These are phyloP conservation scores for Blastobotrys aristatus DNA, from an alignment of 1,139 yeast species.

Conservation along the genomic window DNA sequence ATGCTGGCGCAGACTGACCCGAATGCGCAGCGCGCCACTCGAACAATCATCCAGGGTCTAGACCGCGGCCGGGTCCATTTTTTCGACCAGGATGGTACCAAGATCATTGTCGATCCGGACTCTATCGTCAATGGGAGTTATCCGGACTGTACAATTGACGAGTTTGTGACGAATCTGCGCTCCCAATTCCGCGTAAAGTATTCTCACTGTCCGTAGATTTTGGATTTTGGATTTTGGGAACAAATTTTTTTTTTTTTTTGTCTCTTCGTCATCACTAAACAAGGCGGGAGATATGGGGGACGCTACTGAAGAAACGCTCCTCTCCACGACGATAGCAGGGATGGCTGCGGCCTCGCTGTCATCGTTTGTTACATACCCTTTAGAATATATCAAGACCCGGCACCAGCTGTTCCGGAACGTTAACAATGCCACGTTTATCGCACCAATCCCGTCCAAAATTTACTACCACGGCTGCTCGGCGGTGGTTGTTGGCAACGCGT, in stretches of 20 bases:
- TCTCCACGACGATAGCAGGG: constrained; percentile 69
- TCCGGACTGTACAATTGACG: neutral
- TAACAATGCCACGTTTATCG: constrained; percentile 37
- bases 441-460: constrained; percentile 42
- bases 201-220: too few relatives aligned
- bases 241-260: too few relatives aligned
- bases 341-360: constrained; percentile 69
- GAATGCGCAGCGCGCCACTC: neutral
- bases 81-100: neutral
- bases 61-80: constrained; percentile 1
- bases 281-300: too few relatives aligned
- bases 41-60: neutral
- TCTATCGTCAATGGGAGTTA: neutral
- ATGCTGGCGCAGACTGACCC: neutral
- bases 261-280: too few relatives aligned
- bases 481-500: constrained; percentile 65
- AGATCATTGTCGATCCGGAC: neutral
- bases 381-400: constrained; percentile 76
- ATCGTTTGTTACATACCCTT: constrained; percentile 71
- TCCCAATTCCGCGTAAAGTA: too few relatives aligned
- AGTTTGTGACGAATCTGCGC: neutral
- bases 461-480: constrained; percentile 76
- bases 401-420: constrained; percentile 53
- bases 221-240: too few relatives aligned
- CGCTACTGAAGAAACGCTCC: constrained; percentile 24